Percentiles rank a stretch among this genome's conserved stretches.
These are phyloP conservation scores for Calonectria hongkongensis DNA, from an alignment of 2,329 filamentous ascomycete genomes.

Conservation along the genomic window DNA sequence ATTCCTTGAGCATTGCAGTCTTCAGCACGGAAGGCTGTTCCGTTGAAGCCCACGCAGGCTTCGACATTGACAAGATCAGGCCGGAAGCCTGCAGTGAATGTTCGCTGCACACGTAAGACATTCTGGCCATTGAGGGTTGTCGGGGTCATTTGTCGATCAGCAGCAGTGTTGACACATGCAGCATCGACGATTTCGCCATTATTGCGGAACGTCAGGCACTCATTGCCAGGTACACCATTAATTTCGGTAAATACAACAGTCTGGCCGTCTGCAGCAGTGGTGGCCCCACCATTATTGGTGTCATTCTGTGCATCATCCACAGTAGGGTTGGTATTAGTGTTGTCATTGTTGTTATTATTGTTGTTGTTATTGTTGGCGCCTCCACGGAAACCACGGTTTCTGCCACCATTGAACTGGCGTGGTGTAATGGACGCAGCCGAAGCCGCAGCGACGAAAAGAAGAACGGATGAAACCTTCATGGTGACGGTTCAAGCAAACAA, in stretches of 20 bases:
- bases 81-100: constrained; percentile 43
- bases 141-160: constrained; percentile 43
- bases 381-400: constrained; percentile 10
- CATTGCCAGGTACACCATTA: constrained; percentile 43
- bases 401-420: constrained; percentile 18
- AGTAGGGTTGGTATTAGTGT: neutral
- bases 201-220: constrained; percentile 46
- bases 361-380: constrained; percentile 10
- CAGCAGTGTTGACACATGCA: constrained; percentile 42
- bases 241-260: constrained; percentile 43
- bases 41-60: constrained; percentile 46
- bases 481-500: neutral
- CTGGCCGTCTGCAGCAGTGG: constrained; percentile 31
- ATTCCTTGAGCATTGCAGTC: constrained; percentile 40
- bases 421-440: constrained; percentile 35
- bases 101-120: constrained; percentile 43
- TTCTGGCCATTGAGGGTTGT: constrained; percentile 36
- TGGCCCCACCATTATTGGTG: constrained; percentile 9
- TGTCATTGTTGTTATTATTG: constrained; percentile 2
- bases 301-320: neutral
- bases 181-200: constrained; percentile 48
- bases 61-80: constrained; percentile 41
- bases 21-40: constrained; percentile 43
- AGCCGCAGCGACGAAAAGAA: constrained; percentile 19
- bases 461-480: constrained; percentile 33